Conservation (phyloP, 768 basidiomycete species). For the Hygrocybe coccinea region DNA sequence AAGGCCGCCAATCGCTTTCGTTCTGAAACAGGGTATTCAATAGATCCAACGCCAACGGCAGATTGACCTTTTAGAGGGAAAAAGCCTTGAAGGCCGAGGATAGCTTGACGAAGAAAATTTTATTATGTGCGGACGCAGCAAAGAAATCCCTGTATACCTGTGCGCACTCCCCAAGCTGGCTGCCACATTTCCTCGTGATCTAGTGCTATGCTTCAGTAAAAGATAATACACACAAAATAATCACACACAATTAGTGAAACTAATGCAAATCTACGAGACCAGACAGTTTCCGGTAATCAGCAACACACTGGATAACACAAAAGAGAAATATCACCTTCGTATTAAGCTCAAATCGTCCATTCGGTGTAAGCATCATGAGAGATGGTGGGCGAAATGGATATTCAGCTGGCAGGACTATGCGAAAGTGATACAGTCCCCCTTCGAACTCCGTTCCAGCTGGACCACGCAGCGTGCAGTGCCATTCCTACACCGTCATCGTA, state of each 20-base stretch:
- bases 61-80: constrained; percentile 86
- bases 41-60: constrained; percentile 81
- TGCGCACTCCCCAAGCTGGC: constrained; percentile 96
- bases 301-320: neutral
- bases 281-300: constrained; percentile 2
- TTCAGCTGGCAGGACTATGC: constrained; percentile 84
- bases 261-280: constrained; percentile 73
- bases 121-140: constrained; percentile 1
- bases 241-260: constrained; percentile 79
- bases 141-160: constrained; percentile 49
- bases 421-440: constrained; percentile 94
- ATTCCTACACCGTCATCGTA: constrained; percentile 46
- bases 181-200: constrained; percentile 98
- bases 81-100: constrained; percentile 84
- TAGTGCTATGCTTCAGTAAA: constrained; percentile 24
- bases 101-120: constrained; percentile 47
- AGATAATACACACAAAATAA: constrained; percentile 1
- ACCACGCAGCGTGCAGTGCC: constrained; percentile 97
- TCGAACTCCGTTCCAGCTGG: constrained; percentile 85
- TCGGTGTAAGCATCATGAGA: constrained; percentile 93
- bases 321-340: constrained; percentile 65
- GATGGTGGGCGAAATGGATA: constrained; percentile 97
- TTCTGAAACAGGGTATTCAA: constrained; percentile 71
- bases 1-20: constrained; percentile 71
- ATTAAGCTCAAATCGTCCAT: constrained; percentile 93